Base-by-base conservation (phyloP, 805 yeast species). In the Candida arabinofermentans region DNA sequence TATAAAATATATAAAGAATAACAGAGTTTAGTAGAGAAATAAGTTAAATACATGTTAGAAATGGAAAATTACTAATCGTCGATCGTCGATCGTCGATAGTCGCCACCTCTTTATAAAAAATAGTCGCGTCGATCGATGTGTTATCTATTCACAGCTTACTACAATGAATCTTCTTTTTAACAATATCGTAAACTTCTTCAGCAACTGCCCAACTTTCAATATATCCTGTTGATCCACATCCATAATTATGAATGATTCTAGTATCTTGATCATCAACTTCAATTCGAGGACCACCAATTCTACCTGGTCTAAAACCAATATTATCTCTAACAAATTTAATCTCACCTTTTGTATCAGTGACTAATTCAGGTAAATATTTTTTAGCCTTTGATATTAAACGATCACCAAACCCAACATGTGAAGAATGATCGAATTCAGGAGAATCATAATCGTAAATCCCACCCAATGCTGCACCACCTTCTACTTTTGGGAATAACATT, bases 141-240 rank as follows among this genome's bases (percentile, higher is more conserved):
- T 26, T 26, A 26, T 26, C 13, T 26, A 19, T 10, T 8, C 5
- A 17, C 18, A 31, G 18, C 23, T 31, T 31, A 3, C 8, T 31
- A 10, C 17, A 10, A 22, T 22, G 13, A 6, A 33, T n/a, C 9
- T 33, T 33, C 35, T 34, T 26, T n/a, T 37, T 29, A 14, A 50
- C 32, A 12, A 66, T 37, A 13, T 56, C 48, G 23, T 54, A 46
- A 0, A 74, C 78, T 40, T 66, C 66, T 17, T 52, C 40, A 3
- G 77, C 86, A 26, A 74, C 69, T n/a, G 87, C 87, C 50, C 77
- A 76, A 8, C 83, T 75, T 34, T 79, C 62, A 50, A 83, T 86
- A 51, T 70, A 83, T 1, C 89, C 89, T 66, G 74, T 67, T 2
- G 86, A 86, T 8, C 83, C 88, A 31, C 81, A 75, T 5, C 90